Evolutionary conservation across 2,329 filamentous ascomycete species (phyloP).

Genomic region (Fusarium sp.): DNA sequence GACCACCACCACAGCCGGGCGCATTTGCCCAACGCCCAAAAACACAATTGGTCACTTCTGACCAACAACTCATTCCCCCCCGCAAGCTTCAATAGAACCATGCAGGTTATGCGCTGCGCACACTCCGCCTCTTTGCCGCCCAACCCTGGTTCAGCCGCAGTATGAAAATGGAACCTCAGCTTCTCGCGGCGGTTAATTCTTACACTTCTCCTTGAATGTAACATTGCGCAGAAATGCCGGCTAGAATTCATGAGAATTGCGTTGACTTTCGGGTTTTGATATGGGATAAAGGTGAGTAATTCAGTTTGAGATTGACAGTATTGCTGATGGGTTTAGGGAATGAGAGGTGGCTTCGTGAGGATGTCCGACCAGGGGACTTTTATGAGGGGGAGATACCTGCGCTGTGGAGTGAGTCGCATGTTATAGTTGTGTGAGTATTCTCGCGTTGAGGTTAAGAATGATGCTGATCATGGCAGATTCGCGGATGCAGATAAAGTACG

Average conservation of each 20-base stretch:
- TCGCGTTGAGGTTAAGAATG: accelerated
- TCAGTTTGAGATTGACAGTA: accelerated
- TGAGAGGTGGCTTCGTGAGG: neutral
- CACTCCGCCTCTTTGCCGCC: slow-evolving; percentile 1
- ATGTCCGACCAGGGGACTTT: neutral
- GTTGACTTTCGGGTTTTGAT: neutral
- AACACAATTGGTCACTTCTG: neutral
- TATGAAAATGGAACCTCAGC: neutral
- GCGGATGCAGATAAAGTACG: slow-evolving; percentile 46
- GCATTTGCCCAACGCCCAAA: neutral
- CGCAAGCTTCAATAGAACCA: neutral
- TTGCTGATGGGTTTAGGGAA: neutral
- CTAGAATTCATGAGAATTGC: neutral
- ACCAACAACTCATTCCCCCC: neutral
- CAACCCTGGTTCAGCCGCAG: slow-evolving; percentile 5
- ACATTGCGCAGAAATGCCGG: neutral
- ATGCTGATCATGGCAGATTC: slow-evolving; percentile 28
- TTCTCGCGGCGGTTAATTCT: neutral
- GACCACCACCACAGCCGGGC: neutral
- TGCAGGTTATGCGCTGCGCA: neutral
- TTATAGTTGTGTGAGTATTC: slow-evolving; percentile 3
- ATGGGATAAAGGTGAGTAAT: slow-evolving; percentile 20
- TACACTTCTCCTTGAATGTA: neutral
- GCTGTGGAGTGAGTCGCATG: slow-evolving; percentile 8
- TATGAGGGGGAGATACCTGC: neutral